phyloP scores from a whole-genome alignment of 176 grass and related monocot species.

The Urochloa ruziziensis region DNA sequence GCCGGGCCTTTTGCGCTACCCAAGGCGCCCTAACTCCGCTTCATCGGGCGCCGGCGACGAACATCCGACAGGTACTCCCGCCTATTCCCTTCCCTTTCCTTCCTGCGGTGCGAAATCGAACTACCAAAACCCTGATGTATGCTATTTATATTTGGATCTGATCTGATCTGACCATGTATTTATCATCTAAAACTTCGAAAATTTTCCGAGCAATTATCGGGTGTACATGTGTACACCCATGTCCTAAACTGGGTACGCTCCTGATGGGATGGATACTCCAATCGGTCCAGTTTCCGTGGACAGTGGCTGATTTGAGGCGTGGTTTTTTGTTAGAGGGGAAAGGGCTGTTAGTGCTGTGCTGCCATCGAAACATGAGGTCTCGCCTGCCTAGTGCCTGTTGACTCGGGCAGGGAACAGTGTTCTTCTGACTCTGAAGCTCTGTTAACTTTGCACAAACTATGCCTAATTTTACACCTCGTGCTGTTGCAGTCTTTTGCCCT shows the following conservation, averaged over 20 bases:
- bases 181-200: too few relatives aligned
- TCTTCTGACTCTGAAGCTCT: not conserved
- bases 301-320: too few relatives aligned
- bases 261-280: too few relatives aligned
- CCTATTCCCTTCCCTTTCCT: not conserved
- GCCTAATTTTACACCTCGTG: not conserved
- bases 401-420: not conserved
- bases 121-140: not conserved
- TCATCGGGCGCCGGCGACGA: not conserved
- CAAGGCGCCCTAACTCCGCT: too few relatives aligned
- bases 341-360: not conserved
- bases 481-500: conserved; percentile 8
- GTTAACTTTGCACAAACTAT: not conserved
- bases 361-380: not conserved
- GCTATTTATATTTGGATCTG: not conserved
- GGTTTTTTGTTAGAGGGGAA: too few relatives aligned
- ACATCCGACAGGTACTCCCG: not conserved
- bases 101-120: not conserved
- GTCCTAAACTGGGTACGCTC: not conserved
- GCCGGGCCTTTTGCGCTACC: too few relatives aligned
- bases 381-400: not conserved
- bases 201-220: too few relatives aligned
- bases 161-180: not conserved
- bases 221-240: too few relatives aligned
- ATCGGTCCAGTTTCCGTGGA: too few relatives aligned